phyloP scores from a whole-genome alignment of 2,329 filamentous ascomycete species.

The Hypoxylon rubiginosum region DNA sequence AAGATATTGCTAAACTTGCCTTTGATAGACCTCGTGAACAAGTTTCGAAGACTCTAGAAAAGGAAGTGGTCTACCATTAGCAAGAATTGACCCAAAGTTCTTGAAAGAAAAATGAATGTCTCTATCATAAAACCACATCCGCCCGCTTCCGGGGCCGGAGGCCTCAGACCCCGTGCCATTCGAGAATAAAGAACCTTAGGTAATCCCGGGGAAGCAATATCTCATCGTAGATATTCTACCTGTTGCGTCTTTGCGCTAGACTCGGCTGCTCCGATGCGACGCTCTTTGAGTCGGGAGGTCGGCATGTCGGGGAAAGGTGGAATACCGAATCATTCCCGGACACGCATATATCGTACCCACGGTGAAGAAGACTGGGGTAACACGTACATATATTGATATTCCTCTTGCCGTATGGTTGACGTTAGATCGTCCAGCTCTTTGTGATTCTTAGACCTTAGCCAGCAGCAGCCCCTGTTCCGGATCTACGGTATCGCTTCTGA shows the following conservation, averaged over 20 bases:
- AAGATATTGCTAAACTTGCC: conserved; percentile 3
- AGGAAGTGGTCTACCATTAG: not conserved
- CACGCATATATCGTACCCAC: conserved; percentile 17
- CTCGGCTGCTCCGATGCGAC: conserved; percentile 14
- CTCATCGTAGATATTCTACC: not conserved
- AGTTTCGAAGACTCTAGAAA: conserved; percentile 6
- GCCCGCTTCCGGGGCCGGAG: not conserved
- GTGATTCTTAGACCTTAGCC: not conserved
- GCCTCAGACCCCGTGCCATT: conserved; percentile 6
- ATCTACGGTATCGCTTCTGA: not conserved
- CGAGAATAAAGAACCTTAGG: not conserved
- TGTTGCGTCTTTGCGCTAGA: not conserved
- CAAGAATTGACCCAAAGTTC: not conserved
- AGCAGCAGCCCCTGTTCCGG: not conserved
- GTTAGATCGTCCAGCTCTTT: not conserved
- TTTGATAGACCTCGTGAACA: not conserved
- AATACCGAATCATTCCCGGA: conserved; percentile 36
- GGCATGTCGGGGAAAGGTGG: conserved; percentile 31
- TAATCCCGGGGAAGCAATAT: conserved; percentile 8
- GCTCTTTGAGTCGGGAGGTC: conserved; percentile 11
- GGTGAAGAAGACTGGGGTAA: not conserved
- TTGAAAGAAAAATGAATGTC: not conserved
- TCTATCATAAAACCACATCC: not conserved
- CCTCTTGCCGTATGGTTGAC: not conserved
- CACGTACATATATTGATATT: not conserved